Base-by-base conservation (phyloP, 148 eudicot species). In the Rhododendron griersonianum region DNA sequence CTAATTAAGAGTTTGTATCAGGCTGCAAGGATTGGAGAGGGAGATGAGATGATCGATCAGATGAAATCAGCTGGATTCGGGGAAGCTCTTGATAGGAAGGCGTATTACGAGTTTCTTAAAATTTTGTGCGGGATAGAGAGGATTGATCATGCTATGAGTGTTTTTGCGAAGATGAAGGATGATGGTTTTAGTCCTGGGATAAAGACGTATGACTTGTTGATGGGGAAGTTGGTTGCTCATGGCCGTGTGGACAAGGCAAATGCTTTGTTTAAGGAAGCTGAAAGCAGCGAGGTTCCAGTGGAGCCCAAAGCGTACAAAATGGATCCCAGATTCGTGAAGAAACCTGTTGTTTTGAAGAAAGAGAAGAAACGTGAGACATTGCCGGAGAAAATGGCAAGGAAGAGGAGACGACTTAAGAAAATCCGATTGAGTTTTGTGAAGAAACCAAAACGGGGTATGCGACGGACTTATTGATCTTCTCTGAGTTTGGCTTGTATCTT, bases 121-220 rank as follows among this genome's bases (percentile, higher is more conserved):
- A 93, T 91, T 33, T 88, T 97, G 88, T 97, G 99, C 80, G 98
- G 98, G 53, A 95, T 95, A 78, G 98, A 97, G 90, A 97, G 99
- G 87, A 88, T 97, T 57, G 95, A 93, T 91, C 98, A 93, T 86
- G 96, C 99, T 30, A 86, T 94, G 94, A 90, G 85, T 84, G 89
- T 94, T 28, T 96, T 94, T 83, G 91, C 88, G 18, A 95, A 80
- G 89, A 97, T 97, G 99, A 97, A 97, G 89, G 89, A 89, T 80
- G 94, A 91, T 91, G 92, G 93, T 11, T 90, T 95, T 86, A 83
- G 90, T 45, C 98, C 98, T 18, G 98, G 98, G 84, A 88, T 91
- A 13, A 91, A 91, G 89, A 94, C 96, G 47, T 97, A 97, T 83
- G 95, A 95, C 59, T 86, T 97, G 80, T 91, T 97, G 91, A 90